Percentiles rank a stretch among this genome's conserved stretches.
Evolutionary conservation across 768 basidiomycete species (phyloP).

Genomic region (Termitomyces sp.): DNA sequence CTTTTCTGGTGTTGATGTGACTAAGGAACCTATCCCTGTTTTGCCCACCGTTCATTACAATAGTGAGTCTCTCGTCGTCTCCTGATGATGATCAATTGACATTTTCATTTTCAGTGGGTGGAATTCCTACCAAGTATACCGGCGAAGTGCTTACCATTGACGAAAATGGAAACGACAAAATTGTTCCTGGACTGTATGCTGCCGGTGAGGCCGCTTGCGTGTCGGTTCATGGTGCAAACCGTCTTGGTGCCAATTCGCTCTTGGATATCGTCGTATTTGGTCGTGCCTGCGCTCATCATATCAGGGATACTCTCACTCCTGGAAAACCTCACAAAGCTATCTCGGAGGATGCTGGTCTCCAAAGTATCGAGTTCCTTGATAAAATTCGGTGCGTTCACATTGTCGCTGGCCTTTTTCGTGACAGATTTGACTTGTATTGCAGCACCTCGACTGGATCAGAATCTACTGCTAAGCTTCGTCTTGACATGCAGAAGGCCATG

Average conservation of each 20-base stretch:
- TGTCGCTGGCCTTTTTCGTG: not conserved
- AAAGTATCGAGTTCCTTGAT: conserved; percentile 85
- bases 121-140: conserved; percentile 98
- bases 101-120: conserved; percentile 68
- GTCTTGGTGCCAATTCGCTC: conserved; percentile 98
- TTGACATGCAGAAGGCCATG: conserved; percentile 99
- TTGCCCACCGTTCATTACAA: conserved; percentile 99
- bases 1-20: conserved; percentile 98
- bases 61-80: conserved; percentile 50
- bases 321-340: conserved; percentile 90
- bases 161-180: conserved; percentile 83
- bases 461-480: conserved; percentile 84
- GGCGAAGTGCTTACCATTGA: conserved; percentile 93
- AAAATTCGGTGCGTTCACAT: conserved; percentile 54
- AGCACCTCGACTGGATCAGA: conserved; percentile 77
- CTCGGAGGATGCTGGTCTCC: conserved; percentile 78
- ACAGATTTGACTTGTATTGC: not conserved
- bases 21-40: conserved; percentile 99
- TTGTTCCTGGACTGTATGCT: conserved; percentile 96
- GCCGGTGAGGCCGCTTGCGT: conserved; percentile 99
- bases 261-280: conserved; percentile 99
- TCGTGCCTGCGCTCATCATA: conserved; percentile 98
- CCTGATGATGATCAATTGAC: not conserved
- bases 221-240: conserved; percentile 98
- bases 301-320: conserved; percentile 83